Percentiles rank a stretch among this genome's conserved stretches.
These are phyloP conservation scores for Eucalyptus shirleyi DNA, from an alignment of 345 rosid species.

Conservation along the genomic window DNA sequence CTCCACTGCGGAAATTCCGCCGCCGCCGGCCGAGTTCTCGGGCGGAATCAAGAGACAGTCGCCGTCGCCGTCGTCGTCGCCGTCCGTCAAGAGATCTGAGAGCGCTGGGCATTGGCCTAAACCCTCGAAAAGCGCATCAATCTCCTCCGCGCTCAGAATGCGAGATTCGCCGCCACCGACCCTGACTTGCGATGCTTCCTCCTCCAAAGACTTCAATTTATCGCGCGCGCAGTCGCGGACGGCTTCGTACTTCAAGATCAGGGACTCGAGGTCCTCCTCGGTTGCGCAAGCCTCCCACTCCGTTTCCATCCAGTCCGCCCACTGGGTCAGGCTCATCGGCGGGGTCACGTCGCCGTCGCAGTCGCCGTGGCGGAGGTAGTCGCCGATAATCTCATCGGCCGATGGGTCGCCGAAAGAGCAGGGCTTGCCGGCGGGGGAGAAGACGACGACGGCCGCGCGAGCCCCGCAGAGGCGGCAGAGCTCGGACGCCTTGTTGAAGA, in stretches of 20 bases:
- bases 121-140: neutral
- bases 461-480: neutral
- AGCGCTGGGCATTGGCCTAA: neutral
- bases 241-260: neutral
- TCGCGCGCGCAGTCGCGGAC: neutral
- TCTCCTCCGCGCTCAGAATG: neutral
- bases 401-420: neutral
- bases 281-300: neutral
- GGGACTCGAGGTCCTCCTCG: neutral
- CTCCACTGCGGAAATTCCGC: neutral
- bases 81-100: neutral
- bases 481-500: neutral
- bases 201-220: neutral
- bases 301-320: neutral
- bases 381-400: neutral
- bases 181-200: neutral
- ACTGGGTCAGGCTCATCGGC: neutral
- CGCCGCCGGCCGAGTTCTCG: neutral
- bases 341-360: neutral
- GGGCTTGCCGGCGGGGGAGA: neutral
- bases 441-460: neutral
- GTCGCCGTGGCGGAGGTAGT: neutral
- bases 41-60: neutral
- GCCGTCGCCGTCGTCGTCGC: neutral
- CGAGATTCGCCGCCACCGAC: neutral